phyloP scores from a whole-genome alignment of 805 yeast species.

The Peterozyma xylosa region DNA sequence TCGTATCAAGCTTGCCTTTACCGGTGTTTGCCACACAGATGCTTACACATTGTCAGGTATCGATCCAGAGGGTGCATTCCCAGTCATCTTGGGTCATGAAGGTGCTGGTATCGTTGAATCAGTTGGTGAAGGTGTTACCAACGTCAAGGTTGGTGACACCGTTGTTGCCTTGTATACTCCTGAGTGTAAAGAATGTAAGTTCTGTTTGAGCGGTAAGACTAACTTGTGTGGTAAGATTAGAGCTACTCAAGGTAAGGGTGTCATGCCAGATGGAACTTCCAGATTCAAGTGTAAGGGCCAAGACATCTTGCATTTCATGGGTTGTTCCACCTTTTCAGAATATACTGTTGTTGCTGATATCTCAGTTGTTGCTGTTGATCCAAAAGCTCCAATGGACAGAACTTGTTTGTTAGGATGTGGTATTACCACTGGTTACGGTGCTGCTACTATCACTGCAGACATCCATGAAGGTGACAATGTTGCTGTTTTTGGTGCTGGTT shows the following conservation, averaged over 20 bases:
- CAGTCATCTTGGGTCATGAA: conserved; percentile 92
- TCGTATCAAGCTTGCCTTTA: conserved; percentile 76
- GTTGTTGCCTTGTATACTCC: conserved; percentile 95
- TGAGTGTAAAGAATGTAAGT: conserved; percentile 91
- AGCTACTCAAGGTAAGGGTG: conserved; percentile 97
- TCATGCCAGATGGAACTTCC: conserved; percentile 97
- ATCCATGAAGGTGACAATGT: conserved; percentile 88
- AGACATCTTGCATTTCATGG: conserved; percentile 89
- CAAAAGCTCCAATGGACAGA: conserved; percentile 74
- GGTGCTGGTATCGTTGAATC: conserved; percentile 97
- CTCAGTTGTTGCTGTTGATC: conserved; percentile 87
- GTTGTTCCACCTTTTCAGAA: conserved; percentile 94
- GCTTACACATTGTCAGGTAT: conserved; percentile 92
- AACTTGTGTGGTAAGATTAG: conserved; percentile 93
- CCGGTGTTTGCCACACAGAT: conserved; percentile 98
- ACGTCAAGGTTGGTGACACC: conserved; percentile 86
- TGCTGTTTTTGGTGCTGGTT: conserved; percentile 96
- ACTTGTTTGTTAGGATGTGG: conserved; percentile 97
- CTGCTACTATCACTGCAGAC: conserved; percentile 89
- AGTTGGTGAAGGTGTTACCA: conserved; percentile 89
- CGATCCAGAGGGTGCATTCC: conserved; percentile 97
- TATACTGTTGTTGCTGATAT: conserved; percentile 98
- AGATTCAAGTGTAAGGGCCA: conserved; percentile 87
- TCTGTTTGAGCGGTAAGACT: conserved; percentile 92
- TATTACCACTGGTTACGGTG: conserved; percentile 97